Base-by-base conservation (phyloP, 257 asterid genomes). In the Penstemon davidsonii region DNA sequence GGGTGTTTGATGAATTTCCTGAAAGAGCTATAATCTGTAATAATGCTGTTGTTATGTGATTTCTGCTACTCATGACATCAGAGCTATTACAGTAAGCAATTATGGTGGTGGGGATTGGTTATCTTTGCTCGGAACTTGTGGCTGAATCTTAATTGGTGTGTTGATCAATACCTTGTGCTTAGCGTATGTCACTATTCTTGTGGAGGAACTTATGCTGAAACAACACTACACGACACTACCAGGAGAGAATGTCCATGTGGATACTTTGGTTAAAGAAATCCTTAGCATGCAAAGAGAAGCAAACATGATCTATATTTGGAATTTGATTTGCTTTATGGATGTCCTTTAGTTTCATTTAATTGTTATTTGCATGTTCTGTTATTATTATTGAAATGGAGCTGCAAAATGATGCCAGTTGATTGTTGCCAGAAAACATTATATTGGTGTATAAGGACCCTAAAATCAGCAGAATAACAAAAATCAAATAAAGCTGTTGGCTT, bases 21-120 rank as follows among this genome's bases (percentile, higher is more conserved):
- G 68, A 69, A 54, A 4, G 73, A 72, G 69, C 33, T 50, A 5
- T 19, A 43, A 6, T 25, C 43, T 85, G 65, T 62, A 87, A 25
- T 4, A 96, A 96, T 10, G 78, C 86, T 4, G 33, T 73, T 0
- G 54, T 86, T 15, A 95, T 97, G 7, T 86, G 85, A 79, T 84
- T 74, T 19, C 92, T 92, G 3, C 60, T 90, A 80, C 79, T 90
- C 97, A 0, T 79, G 96, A 3, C 98, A 93, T 69, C 98, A 96
- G 0, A 93, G n/a, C 82, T 93, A 93, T 66, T 79, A 90, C 7
- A 97, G 98, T 4, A 97, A 93, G 87, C 98, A 93, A 75, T 46
- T 93, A 65, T 93, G 97, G 98, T 93, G 98, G 98, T 93, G 95
- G 97, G 98, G 98, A 6, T 75, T 93, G 55, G 86, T 37, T 39